phyloP scores from a whole-genome alignment of 2,329 filamentous ascomycete genomes.

The Neophaeococcomyces mojaviensis region DNA sequence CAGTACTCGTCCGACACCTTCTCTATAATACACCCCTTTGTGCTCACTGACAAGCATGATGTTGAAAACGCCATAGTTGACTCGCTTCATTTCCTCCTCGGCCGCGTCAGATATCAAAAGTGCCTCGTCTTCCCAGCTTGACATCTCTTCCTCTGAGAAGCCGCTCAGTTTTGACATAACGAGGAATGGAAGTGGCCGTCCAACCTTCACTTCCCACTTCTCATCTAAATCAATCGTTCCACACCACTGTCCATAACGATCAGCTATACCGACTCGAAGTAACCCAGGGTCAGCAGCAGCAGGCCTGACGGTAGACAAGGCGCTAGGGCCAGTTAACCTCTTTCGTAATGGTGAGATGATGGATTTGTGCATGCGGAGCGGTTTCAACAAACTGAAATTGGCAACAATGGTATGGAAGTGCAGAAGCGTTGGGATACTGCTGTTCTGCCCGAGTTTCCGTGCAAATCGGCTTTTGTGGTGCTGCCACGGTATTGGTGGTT shows the following conservation, averaged over 20 bases:
- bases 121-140: slow-evolving; percentile 15
- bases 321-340: slow-evolving; percentile 22
- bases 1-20: slow-evolving; percentile 22
- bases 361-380: slow-evolving; percentile 19
- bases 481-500: slow-evolving; percentile 16
- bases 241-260: slow-evolving; percentile 20
- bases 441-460: slow-evolving; percentile 11
- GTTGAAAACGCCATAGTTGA: slow-evolving; percentile 22
- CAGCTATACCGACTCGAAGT: slow-evolving; percentile 21
- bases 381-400: slow-evolving; percentile 17
- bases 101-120: slow-evolving; percentile 17
- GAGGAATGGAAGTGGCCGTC: slow-evolving; percentile 18
- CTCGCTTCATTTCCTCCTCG: slow-evolving; percentile 15
- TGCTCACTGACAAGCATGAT: slow-evolving; percentile 19
- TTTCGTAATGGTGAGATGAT: slow-evolving; percentile 23
- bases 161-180: slow-evolving; percentile 20
- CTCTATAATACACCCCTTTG: slow-evolving; percentile 20
- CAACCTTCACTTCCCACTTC: slow-evolving; percentile 14
- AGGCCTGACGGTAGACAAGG: slow-evolving; percentile 21
- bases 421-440: slow-evolving; percentile 15
- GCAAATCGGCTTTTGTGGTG: background rate
- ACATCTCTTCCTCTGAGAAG: slow-evolving; percentile 22
- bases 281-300: slow-evolving; percentile 22
- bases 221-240: slow-evolving; percentile 22
- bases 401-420: slow-evolving; percentile 21